Base-by-base conservation (phyloP, 208 protist species). In the Angomonas desouzai region DNA sequence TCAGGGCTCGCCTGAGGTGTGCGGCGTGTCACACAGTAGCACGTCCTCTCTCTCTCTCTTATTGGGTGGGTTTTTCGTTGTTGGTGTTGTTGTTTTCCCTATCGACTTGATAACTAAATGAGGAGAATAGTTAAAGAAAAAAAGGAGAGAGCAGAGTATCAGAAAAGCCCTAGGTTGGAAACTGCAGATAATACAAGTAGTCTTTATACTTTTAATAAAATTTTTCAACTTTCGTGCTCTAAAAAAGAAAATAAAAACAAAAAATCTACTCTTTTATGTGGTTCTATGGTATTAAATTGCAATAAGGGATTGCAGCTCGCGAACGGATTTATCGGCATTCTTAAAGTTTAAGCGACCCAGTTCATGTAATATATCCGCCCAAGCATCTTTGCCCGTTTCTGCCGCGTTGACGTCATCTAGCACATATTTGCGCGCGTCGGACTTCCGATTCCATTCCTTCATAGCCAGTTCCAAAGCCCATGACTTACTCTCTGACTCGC, bases 361-460 rank as follows among this genome's bases (percentile, higher is more conserved):
- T 56, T 94, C 85, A 45, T 83, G 84, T n/a, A 94, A 58, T 18
- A 88, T 48, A 3, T 81, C 79, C n/a, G 81, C 79, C 83, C 85
- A 92, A 7, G 62, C 53, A 23, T 82, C 79, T 34, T 92, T 92
- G 11, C 76, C 77, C 3, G 67, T 70, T 66, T 85, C 83, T n/a
- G 88, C 73, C 0, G 75, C 68, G 0, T 32, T 66, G 1, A 81
- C 72, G 48, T 94, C 88, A 33, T 91, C 83, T 1, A 66, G 53
- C 0, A 92, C 20, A 48, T 59, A 76, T 64, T 85, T 85, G 22
- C 74, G 80, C 10, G 79, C 68, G 36, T 85, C 76, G 6, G 69
- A 82, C 62, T 81, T 91, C 30, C 75, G 68, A 29, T 85, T 86
- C 74, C 77, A 92, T 55, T 77, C 74, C 29, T 72, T 70, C 74